Conservation (phyloP, 352 stramenopile species). For the Globisporangium solare region DNA sequence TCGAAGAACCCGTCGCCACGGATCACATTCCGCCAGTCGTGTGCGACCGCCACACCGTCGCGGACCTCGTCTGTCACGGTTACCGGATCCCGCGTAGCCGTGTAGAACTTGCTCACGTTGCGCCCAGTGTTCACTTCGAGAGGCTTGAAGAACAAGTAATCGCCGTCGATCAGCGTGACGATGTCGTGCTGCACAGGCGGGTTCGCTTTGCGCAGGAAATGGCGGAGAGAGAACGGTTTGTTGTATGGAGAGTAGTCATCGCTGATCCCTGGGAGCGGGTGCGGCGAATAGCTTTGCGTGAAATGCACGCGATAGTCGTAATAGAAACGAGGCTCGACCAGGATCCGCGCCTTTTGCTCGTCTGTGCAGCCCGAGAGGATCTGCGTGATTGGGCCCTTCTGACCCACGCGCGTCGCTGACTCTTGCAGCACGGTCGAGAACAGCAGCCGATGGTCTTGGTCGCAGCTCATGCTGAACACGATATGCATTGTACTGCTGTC, state of each 20-base stretch:
- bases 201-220: constrained; percentile 41
- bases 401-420: constrained; percentile 5
- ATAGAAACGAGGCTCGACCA: constrained; percentile 32
- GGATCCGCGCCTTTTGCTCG: constrained; percentile 19
- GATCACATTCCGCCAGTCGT: constrained; percentile 15
- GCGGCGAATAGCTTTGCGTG: constrained; percentile 30
- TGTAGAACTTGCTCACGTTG: constrained; percentile 16
- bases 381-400: constrained; percentile 14
- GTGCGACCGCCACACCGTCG: constrained; percentile 17
- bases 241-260: constrained; percentile 45
- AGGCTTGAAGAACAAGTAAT: constrained; percentile 8
- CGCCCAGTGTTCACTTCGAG: constrained; percentile 19
- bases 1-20: constrained; percentile 18
- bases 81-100: constrained; percentile 10
- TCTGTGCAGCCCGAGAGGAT: constrained; percentile 30
- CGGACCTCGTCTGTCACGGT: constrained; percentile 16
- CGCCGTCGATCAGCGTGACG: constrained; percentile 3
- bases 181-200: constrained; percentile 31
- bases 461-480: constrained; percentile 17
- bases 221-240: constrained; percentile 40
- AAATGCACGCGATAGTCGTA: constrained; percentile 46
- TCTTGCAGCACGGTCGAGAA: constrained; percentile 11
- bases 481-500: constrained; percentile 11
- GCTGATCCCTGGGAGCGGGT: constrained; percentile 26
- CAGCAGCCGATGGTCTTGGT: constrained; percentile 4